These are phyloP conservation scores for Umbilicus rupestris DNA, from an alignment of 164 flowering plant species.

Conservation along the genomic window DNA sequence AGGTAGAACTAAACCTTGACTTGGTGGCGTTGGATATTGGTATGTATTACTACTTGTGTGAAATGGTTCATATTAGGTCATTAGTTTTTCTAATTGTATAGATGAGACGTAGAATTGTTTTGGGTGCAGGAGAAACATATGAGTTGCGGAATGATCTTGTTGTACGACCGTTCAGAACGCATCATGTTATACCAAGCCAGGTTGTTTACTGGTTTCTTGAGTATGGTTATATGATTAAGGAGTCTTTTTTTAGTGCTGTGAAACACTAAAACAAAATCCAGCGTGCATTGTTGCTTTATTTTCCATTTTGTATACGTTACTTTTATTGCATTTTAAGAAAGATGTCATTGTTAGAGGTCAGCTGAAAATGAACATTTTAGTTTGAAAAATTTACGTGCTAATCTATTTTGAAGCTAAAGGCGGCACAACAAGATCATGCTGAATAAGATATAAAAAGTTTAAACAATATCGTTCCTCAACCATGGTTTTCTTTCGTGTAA, in stretches of 20 bases:
- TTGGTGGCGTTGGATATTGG: constrained; percentile 85
- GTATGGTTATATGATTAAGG: not conserved
- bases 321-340: too few species aligned
- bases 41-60: constrained; percentile 20
- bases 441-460: not conserved
- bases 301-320: too few species aligned
- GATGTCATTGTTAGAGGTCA: too few species aligned
- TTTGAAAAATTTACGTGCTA: too few species aligned
- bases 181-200: constrained; percentile 98
- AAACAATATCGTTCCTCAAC: not conserved
- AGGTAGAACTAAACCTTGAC: constrained; percentile 65
- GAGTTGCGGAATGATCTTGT: constrained; percentile 85
- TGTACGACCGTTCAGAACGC: constrained; percentile 76
- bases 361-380: too few species aligned
- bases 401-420: too few species aligned
- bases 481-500: not conserved
- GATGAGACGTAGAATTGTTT: not conserved
- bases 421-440: not conserved
- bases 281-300: too few species aligned
- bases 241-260: too few species aligned
- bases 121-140: constrained; percentile 76
- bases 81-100: not conserved
- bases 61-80: not conserved
- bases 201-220: constrained; percentile 23
- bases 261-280: too few species aligned